phyloP scores from a whole-genome alignment of 192 early-diverging fungal genomes.

The Backusella luteola region DNA sequence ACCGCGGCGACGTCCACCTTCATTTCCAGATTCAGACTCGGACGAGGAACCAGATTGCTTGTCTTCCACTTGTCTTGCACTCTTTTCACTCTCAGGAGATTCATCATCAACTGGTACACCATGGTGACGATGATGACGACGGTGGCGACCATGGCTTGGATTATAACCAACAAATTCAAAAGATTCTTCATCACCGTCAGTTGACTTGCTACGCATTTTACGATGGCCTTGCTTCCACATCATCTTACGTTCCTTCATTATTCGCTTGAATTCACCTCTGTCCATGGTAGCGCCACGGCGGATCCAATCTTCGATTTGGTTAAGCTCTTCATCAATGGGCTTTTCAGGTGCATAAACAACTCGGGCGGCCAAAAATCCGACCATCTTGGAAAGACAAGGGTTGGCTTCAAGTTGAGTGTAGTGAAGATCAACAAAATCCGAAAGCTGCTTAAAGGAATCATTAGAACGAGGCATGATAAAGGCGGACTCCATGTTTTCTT shows the following conservation, averaged over 20 bases:
- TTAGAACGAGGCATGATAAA: background rate
- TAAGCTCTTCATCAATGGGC: background rate
- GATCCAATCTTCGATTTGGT: background rate
- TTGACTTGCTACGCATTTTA: background rate
- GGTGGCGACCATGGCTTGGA: background rate
- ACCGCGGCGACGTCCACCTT: background rate
- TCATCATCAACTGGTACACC: background rate
- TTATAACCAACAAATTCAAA: background rate
- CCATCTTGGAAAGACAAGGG: background rate
- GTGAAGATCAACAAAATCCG: background rate
- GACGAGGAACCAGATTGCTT: background rate
- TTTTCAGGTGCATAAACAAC: background rate
- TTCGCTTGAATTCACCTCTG: background rate
- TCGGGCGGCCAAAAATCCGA: background rate
- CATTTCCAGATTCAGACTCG: background rate
- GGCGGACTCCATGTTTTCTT: background rate
- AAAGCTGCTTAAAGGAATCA: background rate
- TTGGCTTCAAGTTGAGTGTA: background rate
- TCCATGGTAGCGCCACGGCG: background rate
- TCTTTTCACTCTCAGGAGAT: background rate
- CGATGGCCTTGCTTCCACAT: background rate
- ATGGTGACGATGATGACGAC: background rate
- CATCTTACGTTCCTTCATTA: background rate
- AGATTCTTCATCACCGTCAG: background rate
- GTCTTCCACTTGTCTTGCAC: background rate